phyloP scores from a whole-genome alignment of 2,329 filamentous ascomycete genomes.

The Exophiala lecanii-corni region DNA sequence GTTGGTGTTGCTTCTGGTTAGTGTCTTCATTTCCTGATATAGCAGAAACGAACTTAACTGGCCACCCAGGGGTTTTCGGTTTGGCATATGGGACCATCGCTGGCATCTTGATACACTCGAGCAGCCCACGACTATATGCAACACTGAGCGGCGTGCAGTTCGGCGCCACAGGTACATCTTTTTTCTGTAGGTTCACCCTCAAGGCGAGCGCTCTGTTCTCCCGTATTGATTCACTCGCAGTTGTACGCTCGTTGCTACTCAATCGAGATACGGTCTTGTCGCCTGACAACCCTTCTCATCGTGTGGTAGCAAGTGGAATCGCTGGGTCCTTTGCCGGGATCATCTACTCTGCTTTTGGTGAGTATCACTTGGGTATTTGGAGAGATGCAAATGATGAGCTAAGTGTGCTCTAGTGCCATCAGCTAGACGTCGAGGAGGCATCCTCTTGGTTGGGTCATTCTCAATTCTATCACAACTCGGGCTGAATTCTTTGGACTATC shows the following conservation, averaged over 20 bases:
- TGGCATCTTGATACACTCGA: conserved; percentile 65
- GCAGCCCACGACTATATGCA: conserved; percentile 65
- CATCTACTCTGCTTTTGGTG: conserved; percentile 19
- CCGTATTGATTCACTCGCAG: neutral
- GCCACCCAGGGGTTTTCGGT: conserved; percentile 53
- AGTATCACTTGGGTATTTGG: conserved; percentile 2
- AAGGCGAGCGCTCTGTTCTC: neutral
- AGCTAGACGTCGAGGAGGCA: neutral
- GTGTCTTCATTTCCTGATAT: conserved; percentile 25
- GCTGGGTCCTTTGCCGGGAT: conserved; percentile 22
- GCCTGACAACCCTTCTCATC: conserved; percentile 27
- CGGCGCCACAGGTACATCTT: conserved; percentile 71
- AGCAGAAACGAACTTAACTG: conserved; percentile 22
- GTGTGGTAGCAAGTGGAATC: conserved; percentile 20
- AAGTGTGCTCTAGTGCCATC: conserved; percentile 8
- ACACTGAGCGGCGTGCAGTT: conserved; percentile 72
- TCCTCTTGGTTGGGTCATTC: conserved; percentile 11
- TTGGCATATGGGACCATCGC: conserved; percentile 62
- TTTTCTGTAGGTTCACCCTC: conserved; percentile 57
- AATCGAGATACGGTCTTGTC: conserved; percentile 1
- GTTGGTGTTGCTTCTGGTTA: conserved; percentile 58
- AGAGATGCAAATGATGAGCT: conserved; percentile 1
- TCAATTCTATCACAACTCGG: conserved; percentile 18
- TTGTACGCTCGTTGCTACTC: neutral
- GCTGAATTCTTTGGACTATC: conserved; percentile 32